Evolutionary conservation across 176 grass and related monocot genomes (phyloP).

Genomic region (Bothriochloa decipiens): DNA sequence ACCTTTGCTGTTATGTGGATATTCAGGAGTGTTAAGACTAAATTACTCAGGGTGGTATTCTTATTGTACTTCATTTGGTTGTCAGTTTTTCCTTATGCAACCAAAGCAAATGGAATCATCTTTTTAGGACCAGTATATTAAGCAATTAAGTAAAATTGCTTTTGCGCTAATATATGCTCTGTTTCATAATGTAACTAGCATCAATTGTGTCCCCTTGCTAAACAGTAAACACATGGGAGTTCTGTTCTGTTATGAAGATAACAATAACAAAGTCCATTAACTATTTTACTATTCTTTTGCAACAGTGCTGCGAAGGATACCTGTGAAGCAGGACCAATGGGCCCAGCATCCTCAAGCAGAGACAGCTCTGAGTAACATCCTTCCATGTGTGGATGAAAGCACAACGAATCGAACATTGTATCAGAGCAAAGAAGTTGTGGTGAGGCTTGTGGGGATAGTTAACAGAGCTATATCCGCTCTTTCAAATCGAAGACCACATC

Average conservation of each 20-base stretch:
- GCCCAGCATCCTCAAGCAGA: conserved; percentile 80
- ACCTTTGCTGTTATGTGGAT: background rate
- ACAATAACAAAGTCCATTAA: conserved; percentile 6
- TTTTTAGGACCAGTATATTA: background rate
- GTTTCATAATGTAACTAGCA: conserved; percentile 8
- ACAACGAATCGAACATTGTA: conserved; percentile 88
- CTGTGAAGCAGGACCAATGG: conserved; percentile 83
- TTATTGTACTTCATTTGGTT: conserved; percentile 3
- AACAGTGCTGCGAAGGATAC: conserved; percentile 77
- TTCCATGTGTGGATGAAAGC: conserved; percentile 86
- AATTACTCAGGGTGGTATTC: background rate
- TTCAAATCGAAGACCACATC: conserved; percentile 53
- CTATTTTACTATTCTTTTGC: background rate
- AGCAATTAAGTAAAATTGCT: conserved; percentile 15
- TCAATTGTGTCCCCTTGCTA: background rate
- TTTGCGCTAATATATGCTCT: background rate
- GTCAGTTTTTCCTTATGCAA: conserved; percentile 2
- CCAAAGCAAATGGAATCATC: conserved; percentile 32
- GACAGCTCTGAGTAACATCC: conserved; percentile 84
- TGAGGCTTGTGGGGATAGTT: conserved; percentile 68
- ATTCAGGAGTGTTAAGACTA: background rate
- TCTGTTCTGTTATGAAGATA: conserved; percentile 13
- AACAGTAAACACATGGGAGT: background rate
- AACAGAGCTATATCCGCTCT: conserved; percentile 76
- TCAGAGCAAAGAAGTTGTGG: conserved; percentile 82